Base-by-base conservation (phyloP, 495 filamentous ascomycete species). In the Penicillium samsonianum region DNA sequence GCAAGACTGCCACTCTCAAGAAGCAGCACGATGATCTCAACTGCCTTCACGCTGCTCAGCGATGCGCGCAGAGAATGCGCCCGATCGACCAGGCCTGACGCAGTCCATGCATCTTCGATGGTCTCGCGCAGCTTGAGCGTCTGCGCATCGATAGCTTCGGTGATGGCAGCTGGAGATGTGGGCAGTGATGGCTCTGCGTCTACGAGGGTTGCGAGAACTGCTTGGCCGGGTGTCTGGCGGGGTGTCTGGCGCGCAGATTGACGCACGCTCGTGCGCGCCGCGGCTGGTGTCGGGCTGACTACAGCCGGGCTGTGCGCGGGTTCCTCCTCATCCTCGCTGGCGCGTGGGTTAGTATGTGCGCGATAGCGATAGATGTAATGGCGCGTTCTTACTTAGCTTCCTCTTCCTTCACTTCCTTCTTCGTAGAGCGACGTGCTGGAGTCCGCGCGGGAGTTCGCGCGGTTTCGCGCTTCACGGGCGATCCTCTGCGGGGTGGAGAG, bases 91-190 rank as follows among this genome's bases (percentile, higher is more conserved):
- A 86, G 65, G 31, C 78, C 75, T 1, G 77, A 79, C 33, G 65
- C 57, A 23, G 68, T 64, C 75, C 77, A 82, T 17, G 67, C 61
- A 11, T 75, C 69, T 50, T 67, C 67, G 42, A 85, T 55, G 50
- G 71, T 73, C 46, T 73, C 75, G 67, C 86, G 83, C 45, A 93
- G 72, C 28, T 78, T 82, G 20, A 84, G 70, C 2, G 90, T 89
- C 60, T 84, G 80, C 58, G 82, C 82, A 68, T 97, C 92, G 61
- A 96, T 90, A 6, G 53, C 85, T 60, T 91, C 82, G n/a, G 87
- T 90, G 46, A 98, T 86, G 46, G 90, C 82, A 19, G 90, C 86
- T 0, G 93, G 93, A 0, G 91, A 94, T 1, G 92, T 86, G 4
- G 94, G 93, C 31, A 96, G 78, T 4, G 53, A 44, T 26, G 37